Evolutionary conservation across 805 yeast genomes (phyloP), one percentile per base, ranked within the genome.

Genomic region (Candida sithepensis): DNA sequence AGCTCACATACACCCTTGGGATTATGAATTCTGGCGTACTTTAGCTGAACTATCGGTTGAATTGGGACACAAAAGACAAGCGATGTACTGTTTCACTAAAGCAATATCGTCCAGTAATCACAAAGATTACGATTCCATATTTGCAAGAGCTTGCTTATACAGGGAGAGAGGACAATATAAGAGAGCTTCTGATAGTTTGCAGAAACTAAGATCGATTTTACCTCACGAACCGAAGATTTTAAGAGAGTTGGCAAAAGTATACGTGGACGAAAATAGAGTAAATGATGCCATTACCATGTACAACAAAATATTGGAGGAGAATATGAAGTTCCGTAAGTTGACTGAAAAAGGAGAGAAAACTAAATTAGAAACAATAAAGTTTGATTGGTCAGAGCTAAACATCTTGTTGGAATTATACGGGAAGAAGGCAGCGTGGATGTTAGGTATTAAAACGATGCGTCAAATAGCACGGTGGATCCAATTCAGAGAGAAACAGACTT

Each of bases 331-430:
- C 42, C 65, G 83, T 57, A 55, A 58, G 22, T 19, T 55, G 7
- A 38, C 33, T 2, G 61, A 55, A 36, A 48, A 54, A 32, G 63
- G 59, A 8, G 58, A 60, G n/a, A 39, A 45, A 6, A 44, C 52
- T 3, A 54, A 55, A n/a, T 45, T 67, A 48, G 53, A 53, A 41
- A 65, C 65, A 24, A 75, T 88, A 1, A 64, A 65, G 20, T 94
- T 92, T 63, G 89, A 82, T 42, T 94, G 96, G 96, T 85, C 96
- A 0, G 91, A 88, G 50, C 72, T 92, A 42, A 92, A 94, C 58
- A 88, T 89, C 49, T 70, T 92, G 39, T 77, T 87, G 8, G 98
- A 94, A 58, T 69, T 92, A 34, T 85, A 86, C 57, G 74, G 82
- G n/a, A 79, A 81, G 45, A 84, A 81, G 47, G 81, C 79, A 39